phyloP scores from a whole-genome alignment of 2,329 filamentous ascomycete species.

The Monilinia laxa region DNA sequence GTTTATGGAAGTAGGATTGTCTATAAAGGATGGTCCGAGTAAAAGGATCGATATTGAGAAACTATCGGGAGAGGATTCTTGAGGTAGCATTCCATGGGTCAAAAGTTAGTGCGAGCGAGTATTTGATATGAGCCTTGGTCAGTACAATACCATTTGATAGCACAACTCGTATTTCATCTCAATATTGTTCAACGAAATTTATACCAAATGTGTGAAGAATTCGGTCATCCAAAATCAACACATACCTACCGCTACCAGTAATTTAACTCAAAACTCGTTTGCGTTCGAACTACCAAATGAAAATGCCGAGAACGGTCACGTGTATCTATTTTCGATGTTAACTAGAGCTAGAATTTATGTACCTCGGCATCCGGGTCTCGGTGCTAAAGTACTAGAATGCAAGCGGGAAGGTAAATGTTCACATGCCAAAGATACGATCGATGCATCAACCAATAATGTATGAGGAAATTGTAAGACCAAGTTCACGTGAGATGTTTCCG shows the following conservation, averaged over 20 bases:
- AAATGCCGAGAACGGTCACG: constrained; percentile 11
- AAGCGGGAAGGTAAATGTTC: constrained; percentile 3
- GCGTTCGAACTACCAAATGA: not conserved
- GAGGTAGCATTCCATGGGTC: constrained; percentile 3
- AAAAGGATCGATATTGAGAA: not conserved
- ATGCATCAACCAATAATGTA: constrained; percentile 1
- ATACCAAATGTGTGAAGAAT: not conserved
- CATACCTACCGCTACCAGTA: not conserved
- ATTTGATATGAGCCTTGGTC: not conserved
- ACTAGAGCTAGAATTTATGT: too few relatives aligned
- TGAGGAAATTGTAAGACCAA: constrained; percentile 1
- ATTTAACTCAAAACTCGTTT: not conserved
- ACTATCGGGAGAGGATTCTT: constrained; percentile 1
- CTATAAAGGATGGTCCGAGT: constrained; percentile 79
- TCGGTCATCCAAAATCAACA: not conserved
- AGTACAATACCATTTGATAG: constrained; percentile 2
- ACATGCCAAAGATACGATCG: constrained; percentile 14
- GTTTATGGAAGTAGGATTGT: constrained; percentile 78
- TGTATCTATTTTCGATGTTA: not conserved
- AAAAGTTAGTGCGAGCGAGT: not conserved
- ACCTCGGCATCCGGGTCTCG: constrained; percentile 13
- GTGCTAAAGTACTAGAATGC: not conserved
- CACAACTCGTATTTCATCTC: not conserved
- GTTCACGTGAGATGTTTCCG: constrained; percentile 12
- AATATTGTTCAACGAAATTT: not conserved